A percentile compares a stretch with the other conserved stretches of the same genome.
phyloP scores from a whole-genome alignment of 192 early-diverging fungal genomes.

The Diversispora eburnea region DNA sequence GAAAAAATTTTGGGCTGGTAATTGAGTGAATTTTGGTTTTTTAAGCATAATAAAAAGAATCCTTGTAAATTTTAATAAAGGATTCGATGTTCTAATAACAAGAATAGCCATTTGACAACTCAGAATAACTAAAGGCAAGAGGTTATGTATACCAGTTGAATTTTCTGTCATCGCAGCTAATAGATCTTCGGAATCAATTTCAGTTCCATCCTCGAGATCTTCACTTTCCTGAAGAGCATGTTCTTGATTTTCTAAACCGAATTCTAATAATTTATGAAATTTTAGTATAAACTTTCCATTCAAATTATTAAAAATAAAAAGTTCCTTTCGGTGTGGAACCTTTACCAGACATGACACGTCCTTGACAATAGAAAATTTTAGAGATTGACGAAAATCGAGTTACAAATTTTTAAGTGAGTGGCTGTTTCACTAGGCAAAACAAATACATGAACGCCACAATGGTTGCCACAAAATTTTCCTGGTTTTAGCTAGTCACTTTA shows the following conservation, averaged over 20 bases:
- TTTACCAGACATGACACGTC: conserved; percentile 14
- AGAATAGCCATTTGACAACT: not conserved
- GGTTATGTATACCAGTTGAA: conserved; percentile 8
- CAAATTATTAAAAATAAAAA: not conserved
- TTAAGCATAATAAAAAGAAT: not conserved
- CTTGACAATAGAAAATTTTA: too few species aligned
- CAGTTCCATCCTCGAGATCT: conserved; percentile 20
- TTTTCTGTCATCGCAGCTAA: conserved; percentile 11
- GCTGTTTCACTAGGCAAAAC: too few species aligned
- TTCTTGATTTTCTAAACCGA: conserved; percentile 14
- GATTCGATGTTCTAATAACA: not conserved
- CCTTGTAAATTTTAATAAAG: not conserved
- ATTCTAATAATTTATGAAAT: not conserved
- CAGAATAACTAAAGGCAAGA: not conserved
- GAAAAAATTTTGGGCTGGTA: not conserved
- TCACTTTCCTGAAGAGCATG: conserved; percentile 22
- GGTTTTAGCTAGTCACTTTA: too few species aligned
- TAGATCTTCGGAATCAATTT: conserved; percentile 13
- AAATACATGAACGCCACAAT: too few species aligned
- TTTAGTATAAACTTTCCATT: not conserved
- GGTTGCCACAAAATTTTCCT: too few species aligned
- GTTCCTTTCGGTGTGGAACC: not conserved
- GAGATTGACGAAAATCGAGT: too few species aligned
- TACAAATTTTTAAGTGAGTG: too few species aligned
- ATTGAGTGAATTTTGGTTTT: not conserved